Percentiles rank a stretch among this genome's conserved stretches.
These are phyloP conservation scores for Lumnitzera racemosa DNA, from an alignment of 345 rosid genomes.

Conservation along the genomic window DNA sequence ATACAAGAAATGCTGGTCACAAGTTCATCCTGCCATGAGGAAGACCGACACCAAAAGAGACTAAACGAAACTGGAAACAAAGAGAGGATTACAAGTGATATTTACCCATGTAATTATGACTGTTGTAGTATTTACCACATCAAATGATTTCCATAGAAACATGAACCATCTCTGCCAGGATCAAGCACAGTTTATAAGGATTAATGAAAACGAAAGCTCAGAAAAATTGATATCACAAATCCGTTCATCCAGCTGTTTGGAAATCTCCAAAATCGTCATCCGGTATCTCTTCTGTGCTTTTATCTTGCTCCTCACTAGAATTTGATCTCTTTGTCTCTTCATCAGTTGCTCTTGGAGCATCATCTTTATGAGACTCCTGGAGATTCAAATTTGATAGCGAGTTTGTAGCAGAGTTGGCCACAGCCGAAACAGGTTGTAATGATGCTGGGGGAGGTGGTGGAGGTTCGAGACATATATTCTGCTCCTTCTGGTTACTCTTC, in stretches of 20 bases:
- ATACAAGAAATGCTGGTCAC: no score
- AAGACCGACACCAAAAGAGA: no score
- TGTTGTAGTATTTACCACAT: constrained; percentile 1
- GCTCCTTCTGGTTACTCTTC: constrained; percentile 46
- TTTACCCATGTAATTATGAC: background rate
- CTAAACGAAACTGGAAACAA: no score
- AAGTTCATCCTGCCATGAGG: no score
- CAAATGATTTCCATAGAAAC: background rate
- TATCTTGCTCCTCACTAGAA: constrained; percentile 18
- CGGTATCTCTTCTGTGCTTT: constrained; percentile 33
- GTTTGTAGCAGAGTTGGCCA: constrained; percentile 28
- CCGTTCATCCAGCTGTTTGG: constrained; percentile 63
- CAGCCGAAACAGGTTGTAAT: constrained; percentile 39
- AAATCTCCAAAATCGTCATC: constrained; percentile 98
- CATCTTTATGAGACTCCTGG: constrained; percentile 19
- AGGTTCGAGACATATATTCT: constrained; percentile 45
- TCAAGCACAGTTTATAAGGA: background rate
- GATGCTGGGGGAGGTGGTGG: constrained; percentile 82
- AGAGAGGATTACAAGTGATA: no score
- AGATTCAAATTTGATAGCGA: constrained; percentile 25
- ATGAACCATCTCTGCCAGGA: background rate
- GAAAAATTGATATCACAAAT: no score
- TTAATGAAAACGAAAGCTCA: no score
- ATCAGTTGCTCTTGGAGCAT: constrained; percentile 13
- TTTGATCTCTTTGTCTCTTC: constrained; percentile 27